These are phyloP conservation scores for Lactarius indigo DNA, from an alignment of 768 basidiomycete species.

Conservation along the genomic window DNA sequence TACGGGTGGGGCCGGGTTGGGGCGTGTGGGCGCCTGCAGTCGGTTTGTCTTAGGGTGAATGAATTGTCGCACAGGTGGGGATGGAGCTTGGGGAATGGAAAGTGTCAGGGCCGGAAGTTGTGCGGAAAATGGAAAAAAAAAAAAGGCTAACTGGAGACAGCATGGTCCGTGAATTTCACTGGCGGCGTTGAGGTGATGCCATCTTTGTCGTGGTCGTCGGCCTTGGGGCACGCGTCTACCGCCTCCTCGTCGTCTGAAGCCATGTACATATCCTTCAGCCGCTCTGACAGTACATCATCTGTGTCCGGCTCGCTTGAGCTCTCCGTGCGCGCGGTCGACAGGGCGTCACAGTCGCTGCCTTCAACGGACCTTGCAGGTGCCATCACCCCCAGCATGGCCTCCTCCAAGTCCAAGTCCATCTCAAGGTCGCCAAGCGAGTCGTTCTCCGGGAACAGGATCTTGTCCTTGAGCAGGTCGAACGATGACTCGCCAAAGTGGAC, in stretches of 20 bases:
- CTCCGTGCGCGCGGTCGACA: background rate
- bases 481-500: conserved; percentile 25
- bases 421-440: conserved; percentile 24
- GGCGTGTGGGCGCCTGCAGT: background rate
- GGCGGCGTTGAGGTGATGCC: conserved; percentile 8
- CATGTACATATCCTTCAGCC: conserved; percentile 18
- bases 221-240: background rate
- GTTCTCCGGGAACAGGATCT: conserved; percentile 20
- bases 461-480: conserved; percentile 26
- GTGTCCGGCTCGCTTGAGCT: conserved; percentile 10
- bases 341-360: background rate
- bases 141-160: background rate
- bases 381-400: background rate
- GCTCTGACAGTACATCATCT: conserved; percentile 10
- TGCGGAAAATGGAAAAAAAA: background rate
- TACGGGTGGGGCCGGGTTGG: background rate
- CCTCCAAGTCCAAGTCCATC: conserved; percentile 4
- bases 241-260: conserved; percentile 9
- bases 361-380: background rate
- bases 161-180: background rate
- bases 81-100: background rate
- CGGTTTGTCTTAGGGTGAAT: conserved; percentile 4
- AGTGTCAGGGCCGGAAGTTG: background rate
- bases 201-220: background rate
- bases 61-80: conserved; percentile 6